Percentiles rank a stretch among this genome's conserved stretches.
Conservation (phyloP, 2,329 filamentous ascomycete species). For the Pseudogymnoascus sp. region DNA sequence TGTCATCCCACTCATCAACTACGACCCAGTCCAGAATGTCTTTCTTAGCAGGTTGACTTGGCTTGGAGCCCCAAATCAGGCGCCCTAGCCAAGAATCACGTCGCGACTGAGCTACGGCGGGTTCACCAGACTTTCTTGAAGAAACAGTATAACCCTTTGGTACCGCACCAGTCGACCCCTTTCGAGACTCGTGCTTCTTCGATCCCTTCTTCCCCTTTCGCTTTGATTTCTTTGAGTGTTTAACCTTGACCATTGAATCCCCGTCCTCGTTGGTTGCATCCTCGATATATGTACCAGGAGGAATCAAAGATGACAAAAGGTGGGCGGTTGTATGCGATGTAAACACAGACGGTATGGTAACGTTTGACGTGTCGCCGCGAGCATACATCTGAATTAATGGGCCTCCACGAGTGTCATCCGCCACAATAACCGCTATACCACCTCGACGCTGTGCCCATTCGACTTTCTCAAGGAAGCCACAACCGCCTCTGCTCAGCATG, state of each 20-base stretch:
- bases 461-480: constrained; percentile 93
- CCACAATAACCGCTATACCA: constrained; percentile 82
- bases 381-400: constrained; percentile 96
- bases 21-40: constrained; percentile 57
- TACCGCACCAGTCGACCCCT: constrained; percentile 10
- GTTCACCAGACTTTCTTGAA: neutral
- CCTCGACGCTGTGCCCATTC: constrained; percentile 94
- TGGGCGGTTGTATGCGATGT: constrained; percentile 93
- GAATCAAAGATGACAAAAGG: constrained; percentile 78
- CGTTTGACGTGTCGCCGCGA: constrained; percentile 88
- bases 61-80: neutral
- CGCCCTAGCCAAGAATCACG: constrained; percentile 1
- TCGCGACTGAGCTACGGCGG: neutral
- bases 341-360: constrained; percentile 90
- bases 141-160: constrained; percentile 1
- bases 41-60: neutral
- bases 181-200: constrained; percentile 16
- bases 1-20: constrained; percentile 54
- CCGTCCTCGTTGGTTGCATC: constrained; percentile 53
- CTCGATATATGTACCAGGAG: constrained; percentile 56
- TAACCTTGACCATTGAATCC: constrained; percentile 46
- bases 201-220: constrained; percentile 23
- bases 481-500: constrained; percentile 82
- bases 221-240: constrained; percentile 30
- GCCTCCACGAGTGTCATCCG: constrained; percentile 83